These are phyloP conservation scores for Colletotrichum sojae DNA, from an alignment of 2,329 filamentous ascomycete species.

Conservation along the genomic window DNA sequence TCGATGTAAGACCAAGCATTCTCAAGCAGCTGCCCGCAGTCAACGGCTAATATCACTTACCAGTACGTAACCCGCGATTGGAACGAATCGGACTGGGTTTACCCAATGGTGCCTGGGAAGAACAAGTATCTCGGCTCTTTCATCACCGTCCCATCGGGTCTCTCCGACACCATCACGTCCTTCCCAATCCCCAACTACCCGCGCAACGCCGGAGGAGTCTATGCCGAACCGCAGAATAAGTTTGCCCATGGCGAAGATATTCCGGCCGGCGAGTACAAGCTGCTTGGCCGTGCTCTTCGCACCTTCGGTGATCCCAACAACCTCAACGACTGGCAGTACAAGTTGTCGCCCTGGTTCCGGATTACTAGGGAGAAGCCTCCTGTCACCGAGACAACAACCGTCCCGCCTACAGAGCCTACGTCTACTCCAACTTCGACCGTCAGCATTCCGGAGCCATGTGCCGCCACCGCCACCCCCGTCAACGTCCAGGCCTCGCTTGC, in stretches of 20 bases:
- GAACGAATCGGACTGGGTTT: conserved; percentile 30
- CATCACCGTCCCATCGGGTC: conserved; percentile 15
- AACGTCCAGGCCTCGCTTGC: conserved; percentile 33
- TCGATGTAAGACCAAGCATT: too few relatives aligned
- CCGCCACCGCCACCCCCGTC: conserved; percentile 11
- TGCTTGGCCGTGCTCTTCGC: too few relatives aligned
- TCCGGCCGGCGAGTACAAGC: too few relatives aligned
- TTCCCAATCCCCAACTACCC: conserved; percentile 27
- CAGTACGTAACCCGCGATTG: too few relatives aligned
- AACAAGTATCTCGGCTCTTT: conserved; percentile 28
- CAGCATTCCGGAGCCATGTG: conserved; percentile 22
- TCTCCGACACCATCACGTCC: conserved; percentile 6
- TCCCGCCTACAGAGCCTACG: conserved; percentile 22
- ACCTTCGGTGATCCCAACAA: too few relatives aligned
- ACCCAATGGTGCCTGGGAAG: conserved; percentile 23
- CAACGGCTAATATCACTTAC: too few relatives aligned
- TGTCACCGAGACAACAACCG: background rate
- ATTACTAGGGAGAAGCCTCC: conserved; percentile 29
- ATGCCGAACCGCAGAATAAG: too few relatives aligned
- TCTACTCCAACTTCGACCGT: conserved; percentile 9
- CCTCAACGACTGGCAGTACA: too few relatives aligned
- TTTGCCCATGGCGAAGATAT: too few relatives aligned
- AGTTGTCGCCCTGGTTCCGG: conserved; percentile 35
- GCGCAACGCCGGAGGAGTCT: too few relatives aligned
- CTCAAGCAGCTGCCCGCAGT: too few relatives aligned